phyloP scores from a whole-genome alignment of 352 stramenopile species.

The Elongisporangium prolatum region DNA sequence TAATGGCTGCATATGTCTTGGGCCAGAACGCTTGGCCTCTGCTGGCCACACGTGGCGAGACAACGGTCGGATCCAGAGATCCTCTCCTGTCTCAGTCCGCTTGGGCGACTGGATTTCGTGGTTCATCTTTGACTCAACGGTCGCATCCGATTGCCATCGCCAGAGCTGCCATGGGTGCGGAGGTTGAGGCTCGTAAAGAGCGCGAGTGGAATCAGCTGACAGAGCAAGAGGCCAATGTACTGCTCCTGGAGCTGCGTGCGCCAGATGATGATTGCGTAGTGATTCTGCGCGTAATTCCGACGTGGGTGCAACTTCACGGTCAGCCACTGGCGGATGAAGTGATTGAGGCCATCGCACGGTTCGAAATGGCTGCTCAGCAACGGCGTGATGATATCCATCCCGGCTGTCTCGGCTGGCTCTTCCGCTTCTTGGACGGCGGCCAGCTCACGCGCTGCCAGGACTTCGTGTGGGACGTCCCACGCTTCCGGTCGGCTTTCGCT shows the following conservation, averaged over 20 bases:
- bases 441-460: neutral
- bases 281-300: neutral
- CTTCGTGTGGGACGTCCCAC: neutral
- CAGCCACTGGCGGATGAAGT: neutral
- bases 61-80: neutral
- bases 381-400: neutral
- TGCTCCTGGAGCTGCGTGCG: neutral
- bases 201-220: neutral
- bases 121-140: neutral
- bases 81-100: neutral
- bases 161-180: neutral
- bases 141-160: neutral
- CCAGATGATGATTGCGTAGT: neutral
- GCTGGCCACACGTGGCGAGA: neutral
- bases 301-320: neutral
- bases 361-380: neutral
- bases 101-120: neutral
- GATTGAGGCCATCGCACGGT: neutral
- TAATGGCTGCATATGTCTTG: neutral
- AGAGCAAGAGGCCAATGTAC: neutral
- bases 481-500: neutral
- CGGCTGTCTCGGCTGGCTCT: neutral
- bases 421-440: neutral
- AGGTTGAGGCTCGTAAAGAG: neutral
- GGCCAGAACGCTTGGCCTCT: neutral